phyloP scores from a whole-genome alignment of 352 stramenopile genomes.

The Thalassiosira allenii region DNA sequence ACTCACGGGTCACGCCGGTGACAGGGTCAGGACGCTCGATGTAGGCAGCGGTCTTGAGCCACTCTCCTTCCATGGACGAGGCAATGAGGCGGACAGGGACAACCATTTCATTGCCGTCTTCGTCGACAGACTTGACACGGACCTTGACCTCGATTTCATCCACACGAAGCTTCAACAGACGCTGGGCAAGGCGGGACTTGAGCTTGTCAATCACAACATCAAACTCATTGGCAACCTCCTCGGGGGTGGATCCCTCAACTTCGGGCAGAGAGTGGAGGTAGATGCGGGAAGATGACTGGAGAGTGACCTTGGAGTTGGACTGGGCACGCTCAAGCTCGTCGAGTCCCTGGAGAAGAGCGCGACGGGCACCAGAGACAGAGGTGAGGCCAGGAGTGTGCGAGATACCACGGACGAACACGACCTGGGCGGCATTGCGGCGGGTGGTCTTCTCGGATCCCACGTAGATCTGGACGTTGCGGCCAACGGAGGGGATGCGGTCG shows the following conservation, averaged over 20 bases:
- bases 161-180: constrained; percentile 95
- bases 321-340: constrained; percentile 98
- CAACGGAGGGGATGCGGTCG: constrained; percentile 85
- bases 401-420: constrained; percentile 89
- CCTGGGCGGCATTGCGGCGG: constrained; percentile 75
- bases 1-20: constrained; percentile 88
- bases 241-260: constrained; percentile 66
- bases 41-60: constrained; percentile 97
- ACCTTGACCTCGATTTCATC: constrained; percentile 99
- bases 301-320: constrained; percentile 89
- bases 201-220: constrained; percentile 79
- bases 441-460: constrained; percentile 85
- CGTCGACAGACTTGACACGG: constrained; percentile 86
- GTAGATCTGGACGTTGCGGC: constrained; percentile 88
- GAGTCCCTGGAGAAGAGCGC: constrained; percentile 96
- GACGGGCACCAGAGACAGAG: constrained; percentile 91
- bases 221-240: constrained; percentile 78
- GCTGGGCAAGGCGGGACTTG: constrained; percentile 87
- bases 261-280: constrained; percentile 88
- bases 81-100: constrained; percentile 95
- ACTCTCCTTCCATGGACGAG: constrained; percentile 97
- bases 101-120: constrained; percentile 75
- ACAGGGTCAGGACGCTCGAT: constrained; percentile 92
- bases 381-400: constrained; percentile 90
- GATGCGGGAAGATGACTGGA: constrained; percentile 87